phyloP scores from a whole-genome alignment of 2,329 filamentous ascomycete species.

The Leptographium flavum region DNA sequence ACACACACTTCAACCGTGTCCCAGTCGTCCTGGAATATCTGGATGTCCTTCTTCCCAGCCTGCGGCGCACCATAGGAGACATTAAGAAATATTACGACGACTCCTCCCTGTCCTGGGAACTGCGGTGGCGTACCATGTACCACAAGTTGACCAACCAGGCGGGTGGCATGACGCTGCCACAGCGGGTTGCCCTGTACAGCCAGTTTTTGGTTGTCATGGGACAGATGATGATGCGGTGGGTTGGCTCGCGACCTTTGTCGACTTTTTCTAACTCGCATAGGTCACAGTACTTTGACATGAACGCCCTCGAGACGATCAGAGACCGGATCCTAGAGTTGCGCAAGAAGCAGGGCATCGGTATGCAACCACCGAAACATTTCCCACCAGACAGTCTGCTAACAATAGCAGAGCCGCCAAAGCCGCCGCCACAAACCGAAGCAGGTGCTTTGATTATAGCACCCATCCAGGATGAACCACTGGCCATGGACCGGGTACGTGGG shows the following conservation, averaged over 20 bases:
- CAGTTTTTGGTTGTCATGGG: conserved; percentile 34
- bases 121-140: conserved; percentile 45
- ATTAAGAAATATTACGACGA: conserved; percentile 39
- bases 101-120: conserved; percentile 28
- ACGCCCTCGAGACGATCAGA: conserved; percentile 34
- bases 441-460: conserved; percentile 20
- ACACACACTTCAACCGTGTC: conserved; percentile 29
- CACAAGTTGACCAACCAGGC: conserved; percentile 38
- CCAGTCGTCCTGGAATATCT: conserved; percentile 39
- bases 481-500: conserved; percentile 11
- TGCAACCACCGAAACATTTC: neutral
- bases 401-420: conserved; percentile 9
- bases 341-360: conserved; percentile 32
- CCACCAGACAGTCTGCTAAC: neutral
- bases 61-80: conserved; percentile 36
- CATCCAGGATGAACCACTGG: conserved; percentile 12
- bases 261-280: conserved; percentile 13
- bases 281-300: conserved; percentile 40
- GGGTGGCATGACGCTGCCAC: conserved; percentile 33
- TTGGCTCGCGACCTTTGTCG: too few species aligned
- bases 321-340: conserved; percentile 36
- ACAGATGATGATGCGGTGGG: conserved; percentile 36
- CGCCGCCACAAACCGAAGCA: conserved; percentile 21
- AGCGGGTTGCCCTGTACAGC: conserved; percentile 42
- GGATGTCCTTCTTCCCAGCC: conserved; percentile 39